Base-by-base conservation (phyloP, 2,329 filamentous ascomycete species). In the Orbilia brochopaga region DNA sequence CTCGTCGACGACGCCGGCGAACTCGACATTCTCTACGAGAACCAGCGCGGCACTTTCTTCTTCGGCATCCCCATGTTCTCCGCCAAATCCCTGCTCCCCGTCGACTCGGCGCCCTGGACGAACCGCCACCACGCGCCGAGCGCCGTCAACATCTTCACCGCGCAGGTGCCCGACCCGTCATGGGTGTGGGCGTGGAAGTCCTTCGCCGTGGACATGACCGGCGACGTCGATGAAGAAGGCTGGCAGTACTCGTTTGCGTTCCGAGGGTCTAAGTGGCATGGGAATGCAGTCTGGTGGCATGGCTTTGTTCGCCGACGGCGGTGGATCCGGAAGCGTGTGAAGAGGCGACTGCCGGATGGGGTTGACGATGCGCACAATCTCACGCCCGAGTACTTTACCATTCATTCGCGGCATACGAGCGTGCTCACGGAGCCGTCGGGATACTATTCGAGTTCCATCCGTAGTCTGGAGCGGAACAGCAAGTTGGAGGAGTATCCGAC, bases 241-340 rank as follows among this genome's bases (percentile, higher is more conserved):
- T 99, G 94, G 94, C 89, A 96, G 78, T 99, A 99, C 80, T 94
- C 91, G 15, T 92, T 97, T 78, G 88, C 90, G 75, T 99, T 97
- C 78, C 82, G 83, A 74, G 86, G 84, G 70, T 83, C 81, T 46
- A 91, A 90, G 75, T 99, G 94, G 94, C 94, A 99, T 79, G 88
- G 88, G 1, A 90, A 90, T 17, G 87, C 89, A 78, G 89, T 87
- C 24, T 97, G 93, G 92, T 96, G 91, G 80, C 93, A 92, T 79
- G 96, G 91, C 0, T 99, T 93, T 78, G 94, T 97, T n/a, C 85
- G 94, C 37, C 84, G 94, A 75, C 85, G 94, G 73, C 87, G 91
- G 21, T 99, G 94, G 94, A 86, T 93, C 61, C 84, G 94, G 48
- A 89, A 90, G 79, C 84, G 94, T 35, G 84, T 89, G 58, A 90